Evolutionary conservation across 495 filamentous ascomycete genomes (phyloP).

Genomic region (Neurospora africana): DNA sequence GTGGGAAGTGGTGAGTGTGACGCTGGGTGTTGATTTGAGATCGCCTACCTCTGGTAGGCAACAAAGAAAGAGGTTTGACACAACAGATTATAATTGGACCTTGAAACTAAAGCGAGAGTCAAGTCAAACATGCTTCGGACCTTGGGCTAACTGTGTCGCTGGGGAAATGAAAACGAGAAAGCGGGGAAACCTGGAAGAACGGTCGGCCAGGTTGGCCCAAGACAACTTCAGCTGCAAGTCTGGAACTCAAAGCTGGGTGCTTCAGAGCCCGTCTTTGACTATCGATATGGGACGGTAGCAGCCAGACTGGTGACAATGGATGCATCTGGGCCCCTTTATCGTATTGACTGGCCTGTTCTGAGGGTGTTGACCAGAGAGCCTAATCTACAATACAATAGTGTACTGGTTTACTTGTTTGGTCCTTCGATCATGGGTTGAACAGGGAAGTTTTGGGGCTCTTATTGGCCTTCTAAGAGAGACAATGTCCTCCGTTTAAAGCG

Average conservation of each 20-base stretch:
- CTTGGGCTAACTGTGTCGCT: not conserved
- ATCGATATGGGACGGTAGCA: not conserved
- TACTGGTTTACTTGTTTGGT: no score
- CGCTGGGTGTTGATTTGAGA: not conserved
- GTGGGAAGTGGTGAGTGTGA: not conserved
- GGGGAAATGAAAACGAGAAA: not conserved
- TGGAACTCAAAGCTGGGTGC: not conserved
- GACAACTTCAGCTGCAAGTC: not conserved
- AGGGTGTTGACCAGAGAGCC: not conserved
- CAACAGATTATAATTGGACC: not conserved
- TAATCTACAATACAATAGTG: no score
- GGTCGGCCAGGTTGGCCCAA: not conserved
- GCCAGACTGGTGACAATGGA: not conserved
- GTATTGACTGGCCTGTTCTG: not conserved
- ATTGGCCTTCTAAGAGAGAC: no score
- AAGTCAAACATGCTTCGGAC: not conserved
- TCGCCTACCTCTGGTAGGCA: not conserved
- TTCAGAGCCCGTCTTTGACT: not conserved
- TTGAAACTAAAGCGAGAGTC: not conserved
- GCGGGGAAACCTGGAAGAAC: not conserved
- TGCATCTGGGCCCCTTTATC: not conserved
- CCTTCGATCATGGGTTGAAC: no score
- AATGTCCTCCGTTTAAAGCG: no score
- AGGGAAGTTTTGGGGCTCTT: no score
- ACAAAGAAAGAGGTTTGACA: not conserved